phyloP scores from a whole-genome alignment of 129 eudicot species.

The Heracleum sosnowskyi region DNA sequence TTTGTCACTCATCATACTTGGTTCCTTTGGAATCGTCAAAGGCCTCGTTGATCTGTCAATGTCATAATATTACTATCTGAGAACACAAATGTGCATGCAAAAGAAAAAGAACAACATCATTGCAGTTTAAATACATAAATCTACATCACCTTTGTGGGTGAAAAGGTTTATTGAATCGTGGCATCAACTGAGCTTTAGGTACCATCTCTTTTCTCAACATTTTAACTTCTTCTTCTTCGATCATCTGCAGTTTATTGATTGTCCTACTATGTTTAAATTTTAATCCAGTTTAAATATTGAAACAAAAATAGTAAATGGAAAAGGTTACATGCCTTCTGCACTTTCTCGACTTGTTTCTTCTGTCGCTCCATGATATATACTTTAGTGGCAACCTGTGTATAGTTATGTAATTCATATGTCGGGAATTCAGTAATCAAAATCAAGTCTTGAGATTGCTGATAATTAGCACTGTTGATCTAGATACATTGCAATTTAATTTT shows the following conservation, averaged over 20 bases:
- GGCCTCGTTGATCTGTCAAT: conserved; percentile 58
- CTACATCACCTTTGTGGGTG: conserved; percentile 60
- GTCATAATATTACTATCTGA: not conserved
- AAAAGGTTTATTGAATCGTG: conserved; percentile 69
- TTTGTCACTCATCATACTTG: conserved; percentile 39
- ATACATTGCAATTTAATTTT: not conserved
- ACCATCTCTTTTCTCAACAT: conserved; percentile 76
- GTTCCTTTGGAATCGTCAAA: conserved; percentile 52
- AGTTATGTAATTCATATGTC: not conserved
- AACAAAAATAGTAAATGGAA: not conserved
- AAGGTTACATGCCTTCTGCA: conserved; percentile 41
- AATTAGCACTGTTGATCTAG: not conserved
- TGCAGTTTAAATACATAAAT: not conserved
- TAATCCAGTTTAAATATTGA: not conserved
- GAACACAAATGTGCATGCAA: not conserved
- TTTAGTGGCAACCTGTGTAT: conserved; percentile 65
- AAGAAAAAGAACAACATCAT: not conserved
- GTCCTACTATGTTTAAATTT: not conserved
- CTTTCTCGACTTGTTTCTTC: conserved; percentile 55
- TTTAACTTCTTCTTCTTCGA: conserved; percentile 82
- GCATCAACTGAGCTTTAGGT: conserved; percentile 91
- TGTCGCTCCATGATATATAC: conserved; percentile 55
- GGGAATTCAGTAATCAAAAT: not conserved
- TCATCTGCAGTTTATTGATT: conserved; percentile 30
- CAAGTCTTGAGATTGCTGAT: not conserved